Percentiles rank a stretch among this genome's conserved stretches.
Conservation (phyloP, 805 yeast species). For the Starmerella floris region DNA sequence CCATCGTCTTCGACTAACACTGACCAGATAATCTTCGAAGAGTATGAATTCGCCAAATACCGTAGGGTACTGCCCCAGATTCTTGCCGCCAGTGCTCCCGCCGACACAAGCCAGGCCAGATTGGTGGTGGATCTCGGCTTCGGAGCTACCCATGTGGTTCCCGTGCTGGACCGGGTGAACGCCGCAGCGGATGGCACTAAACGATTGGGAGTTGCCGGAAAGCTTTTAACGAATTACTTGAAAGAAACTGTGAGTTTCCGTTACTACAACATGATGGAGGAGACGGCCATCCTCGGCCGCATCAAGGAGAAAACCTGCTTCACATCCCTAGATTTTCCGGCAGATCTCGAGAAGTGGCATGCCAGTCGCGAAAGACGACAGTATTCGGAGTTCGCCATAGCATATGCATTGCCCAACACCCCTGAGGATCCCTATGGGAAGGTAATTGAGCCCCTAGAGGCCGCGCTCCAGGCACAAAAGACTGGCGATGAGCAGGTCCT, state of each 20-base stretch:
- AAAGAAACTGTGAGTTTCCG: constrained; percentile 78
- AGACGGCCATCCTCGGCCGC: constrained; percentile 66
- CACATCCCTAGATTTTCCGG: constrained; percentile 47
- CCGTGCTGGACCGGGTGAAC: constrained; percentile 63
- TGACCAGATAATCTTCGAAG: constrained; percentile 90
- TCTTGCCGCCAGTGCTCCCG: constrained; percentile 17
- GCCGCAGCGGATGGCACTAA: constrained; percentile 74
- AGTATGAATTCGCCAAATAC: constrained; percentile 63
- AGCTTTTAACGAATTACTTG: constrained; percentile 65
- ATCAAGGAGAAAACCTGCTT: constrained; percentile 70
- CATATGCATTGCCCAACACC: constrained; percentile 57
- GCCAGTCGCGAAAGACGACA: constrained; percentile 10
- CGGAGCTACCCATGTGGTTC: constrained; percentile 74
- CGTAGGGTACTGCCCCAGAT: constrained; percentile 42
- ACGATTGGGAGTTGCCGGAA: constrained; percentile 77
- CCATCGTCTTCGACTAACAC: constrained; percentile 71
- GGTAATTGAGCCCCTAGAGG: constrained; percentile 30
- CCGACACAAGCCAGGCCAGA: constrained; percentile 39
- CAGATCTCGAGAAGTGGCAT: constrained; percentile 34
- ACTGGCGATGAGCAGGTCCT: constrained; percentile 47
- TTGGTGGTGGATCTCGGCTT: constrained; percentile 81
- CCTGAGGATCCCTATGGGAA: constrained; percentile 39
- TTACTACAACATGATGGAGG: constrained; percentile 88
- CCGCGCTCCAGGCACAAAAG: constrained; percentile 15
- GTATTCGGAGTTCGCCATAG: constrained; percentile 33